Base-by-base conservation (phyloP, 306 rosid species). In the Potentilla sterilis region DNA sequence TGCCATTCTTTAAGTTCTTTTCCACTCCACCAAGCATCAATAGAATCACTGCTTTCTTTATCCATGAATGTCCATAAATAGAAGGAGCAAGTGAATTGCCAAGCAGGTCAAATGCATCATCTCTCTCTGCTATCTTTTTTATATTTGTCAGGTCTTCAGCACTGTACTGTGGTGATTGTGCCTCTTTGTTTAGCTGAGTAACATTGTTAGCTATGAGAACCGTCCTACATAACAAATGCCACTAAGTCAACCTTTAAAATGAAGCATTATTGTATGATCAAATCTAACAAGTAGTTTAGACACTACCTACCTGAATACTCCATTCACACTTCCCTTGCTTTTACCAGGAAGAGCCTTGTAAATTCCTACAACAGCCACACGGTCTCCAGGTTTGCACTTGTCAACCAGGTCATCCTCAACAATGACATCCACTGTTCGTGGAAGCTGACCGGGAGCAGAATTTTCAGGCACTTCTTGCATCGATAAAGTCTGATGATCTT, bases 381-480 rank as follows among this genome's bases (percentile, higher is more conserved):
- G 97, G 42, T 95, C 99, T 85, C 99, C 99, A 3, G 99, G 99
- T 87, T 95, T 95, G 88, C 99, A 95, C 69, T 90, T 78, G 85
- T 92, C 99, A 85, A 92, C 98, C 44, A 95, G 84, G 81, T 95
- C 99, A 75, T 95, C 99, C 88, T 95, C 99, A 54, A 83, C 92
- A 40, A 95, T 78, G 67, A 90, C 71, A 88, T 95, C 99, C 84
- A 95, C 96, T 2, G 99, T 92, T 80, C 99, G 80, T 65, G 98
- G 97, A 73, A 95, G 99, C 89, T 92, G 99, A 83, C 99, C 99
- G 72, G 99, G 99, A 5, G 99, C 97, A 62, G 99, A 86, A 81
- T 92, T 95, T 80, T 95, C 99, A 24, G 99, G 99, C 77, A 95
- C 96, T 88, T 95, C 99, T 87, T 95, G 99, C 89, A 95, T 88